Evolutionary conservation across 1,284 basidiomycete species (phyloP), one percentile per base, ranked within the genome.

Genomic region (Flammula alnicola): DNA sequence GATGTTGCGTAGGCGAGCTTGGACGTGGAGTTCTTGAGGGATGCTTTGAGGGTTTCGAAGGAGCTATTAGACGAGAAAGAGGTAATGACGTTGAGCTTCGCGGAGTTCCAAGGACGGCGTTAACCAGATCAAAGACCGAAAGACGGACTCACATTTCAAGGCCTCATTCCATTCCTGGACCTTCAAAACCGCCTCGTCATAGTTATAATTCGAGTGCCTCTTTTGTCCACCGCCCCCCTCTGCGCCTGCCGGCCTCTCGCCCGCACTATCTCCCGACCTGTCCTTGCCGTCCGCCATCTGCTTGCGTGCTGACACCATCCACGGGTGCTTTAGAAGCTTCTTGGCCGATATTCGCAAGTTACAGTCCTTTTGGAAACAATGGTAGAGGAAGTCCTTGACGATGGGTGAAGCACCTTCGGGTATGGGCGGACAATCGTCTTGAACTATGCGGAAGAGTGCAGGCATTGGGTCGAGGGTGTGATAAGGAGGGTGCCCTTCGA

Each of bases 141-240:
- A 69, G 30, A 67, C 39, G 68, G 59, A 70, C 81, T 59, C 66
- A 93, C 90, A 95, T 74, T 88, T 95, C 47, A 99, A 73, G 0
- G 95, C 95, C 66, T 98, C 92, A 62, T 99, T 99, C 95, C 95
- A 99, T 68, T 98, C 92, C 70, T 97, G 95, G 16, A 99, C 96
- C 61, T 91, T 88, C 64, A 94, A 78, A 32, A 99, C 93, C 10
- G 93, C 93, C 63, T 98, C 93, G 57, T 98, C 93, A 64, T 91
- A 96, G 57, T 91, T 92, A 69, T 91, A 86, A 68, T 89, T 89
- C 63, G 83, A 82, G 16, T 87, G 83, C 55, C 78, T 76, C 60
- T 76, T 75, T 37, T 75, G 53, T 39, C 65, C 66, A 39, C 72
- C 67, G 35, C 69, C 66, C 14, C 70, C 66, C 19, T 65, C 52